Base-by-base conservation (phyloP, 495 filamentous ascomycete species). In the Antarctomyces pellizariae region DNA sequence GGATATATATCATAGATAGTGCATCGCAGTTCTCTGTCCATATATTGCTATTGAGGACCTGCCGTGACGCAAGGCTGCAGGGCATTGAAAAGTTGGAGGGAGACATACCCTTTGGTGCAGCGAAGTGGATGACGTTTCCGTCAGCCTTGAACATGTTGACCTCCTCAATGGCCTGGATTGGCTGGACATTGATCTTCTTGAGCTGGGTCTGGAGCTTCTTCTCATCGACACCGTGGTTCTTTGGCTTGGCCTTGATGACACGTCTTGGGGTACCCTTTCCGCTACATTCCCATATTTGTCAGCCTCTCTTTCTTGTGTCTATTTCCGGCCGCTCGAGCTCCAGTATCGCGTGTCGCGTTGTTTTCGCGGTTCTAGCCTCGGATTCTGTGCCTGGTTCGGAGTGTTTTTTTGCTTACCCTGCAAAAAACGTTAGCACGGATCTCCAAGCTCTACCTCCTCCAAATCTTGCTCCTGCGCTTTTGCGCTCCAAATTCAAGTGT, bases 61-160 rank as follows among this genome's bases (percentile, higher is more conserved):
- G n/a, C n/a, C n/a, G n/a, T n/a, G n/a, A n/a, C n/a, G n/a, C n/a
- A n/a, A n/a, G n/a, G n/a, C n/a, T n/a, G n/a, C n/a, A n/a, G n/a
- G n/a, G n/a, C n/a, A n/a, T n/a, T n/a, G n/a, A n/a, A 22, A 7
- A 7, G 19, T 31, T 7, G n/a, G 18, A 30, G 25, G 13, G 24
- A 25, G 21, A 59, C 61, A 41, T 52, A 95, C 86, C 86, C 59
- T 91, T 93, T 28, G 86, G 86, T 37, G 76, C 76, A 44, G 77
- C 69, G 52, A 97, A 97, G 67, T 97, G 86, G 49, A 97, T 95
- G 52, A 97, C 86, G 54, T 97, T 97, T 43, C 86, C 86, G 45
- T 97, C 86, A 52, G 76, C 73, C 69, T 95, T 97, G 71, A 95
- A 95, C 89, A 95, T 97, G 69, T 97, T 97, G 48, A 97, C 86